These are phyloP conservation scores for Neonothopanus nambi DNA, from an alignment of 1,284 basidiomycete species.

Conservation along the genomic window DNA sequence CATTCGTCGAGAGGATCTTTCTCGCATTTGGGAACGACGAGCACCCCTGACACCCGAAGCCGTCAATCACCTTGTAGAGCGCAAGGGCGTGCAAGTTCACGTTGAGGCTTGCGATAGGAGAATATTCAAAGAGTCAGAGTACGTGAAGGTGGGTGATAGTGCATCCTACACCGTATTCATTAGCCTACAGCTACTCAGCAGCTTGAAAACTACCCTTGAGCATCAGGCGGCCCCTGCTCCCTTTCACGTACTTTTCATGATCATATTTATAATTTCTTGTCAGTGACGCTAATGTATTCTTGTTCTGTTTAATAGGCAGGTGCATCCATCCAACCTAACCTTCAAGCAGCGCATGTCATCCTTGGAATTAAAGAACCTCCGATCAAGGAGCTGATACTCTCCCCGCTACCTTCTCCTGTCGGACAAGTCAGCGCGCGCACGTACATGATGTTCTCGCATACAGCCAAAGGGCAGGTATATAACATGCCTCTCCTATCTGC, in stretches of 20 bases:
- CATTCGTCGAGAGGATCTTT: slow-evolving; percentile 77
- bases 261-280: background rate
- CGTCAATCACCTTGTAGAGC: slow-evolving; percentile 59
- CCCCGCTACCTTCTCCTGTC: slow-evolving; percentile 30
- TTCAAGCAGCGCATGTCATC: slow-evolving; percentile 72
- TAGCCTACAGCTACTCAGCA: background rate
- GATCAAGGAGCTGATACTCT: slow-evolving; percentile 56
- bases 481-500: slow-evolving; percentile 78
- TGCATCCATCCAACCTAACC: slow-evolving; percentile 58
- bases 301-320: slow-evolving; percentile 68
- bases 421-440: slow-evolving; percentile 44
- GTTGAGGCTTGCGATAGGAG: slow-evolving; percentile 77
- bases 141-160: slow-evolving; percentile 53
- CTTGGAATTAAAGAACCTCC: slow-evolving; percentile 90
- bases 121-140: slow-evolving; percentile 68
- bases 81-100: slow-evolving; percentile 62
- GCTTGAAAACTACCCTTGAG: background rate
- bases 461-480: slow-evolving; percentile 83
- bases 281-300: slow-evolving; percentile 6
- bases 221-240: no score
- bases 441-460: slow-evolving; percentile 90
- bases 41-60: slow-evolving; percentile 78
- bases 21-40: slow-evolving; percentile 85
- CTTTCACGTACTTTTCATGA: no score
- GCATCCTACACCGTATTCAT: background rate